Evolutionary conservation across 805 yeast species (phyloP).

Genomic region (Brettanomyces nanus): DNA sequence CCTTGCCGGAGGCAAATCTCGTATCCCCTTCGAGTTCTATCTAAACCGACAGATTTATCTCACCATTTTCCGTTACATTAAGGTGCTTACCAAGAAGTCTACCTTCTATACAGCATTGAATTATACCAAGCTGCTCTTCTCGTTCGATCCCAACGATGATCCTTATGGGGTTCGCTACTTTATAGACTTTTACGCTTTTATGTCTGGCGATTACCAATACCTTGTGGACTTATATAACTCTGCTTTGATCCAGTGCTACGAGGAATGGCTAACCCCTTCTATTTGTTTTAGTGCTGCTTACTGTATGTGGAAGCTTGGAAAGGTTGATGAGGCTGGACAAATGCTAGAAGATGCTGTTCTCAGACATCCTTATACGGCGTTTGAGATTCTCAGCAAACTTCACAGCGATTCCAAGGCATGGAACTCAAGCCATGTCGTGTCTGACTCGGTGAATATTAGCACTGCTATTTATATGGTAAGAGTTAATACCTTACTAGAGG

Average conservation of each 20-base stretch:
- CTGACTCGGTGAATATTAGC: conserved; percentile 31
- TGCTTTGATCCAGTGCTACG: conserved; percentile 47
- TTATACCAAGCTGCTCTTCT: conserved; percentile 61
- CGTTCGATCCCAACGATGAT: conserved; percentile 67
- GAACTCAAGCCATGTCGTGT: not conserved
- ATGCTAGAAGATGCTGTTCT: conserved; percentile 43
- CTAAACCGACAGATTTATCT: conserved; percentile 73
- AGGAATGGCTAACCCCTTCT: conserved; percentile 67
- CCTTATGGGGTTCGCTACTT: conserved; percentile 80
- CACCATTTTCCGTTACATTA: conserved; percentile 63
- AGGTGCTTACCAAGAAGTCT: conserved; percentile 65
- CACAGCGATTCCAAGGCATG: conserved; percentile 23
- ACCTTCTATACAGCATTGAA: conserved; percentile 70
- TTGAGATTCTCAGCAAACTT: conserved; percentile 38
- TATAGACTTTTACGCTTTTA: conserved; percentile 68
- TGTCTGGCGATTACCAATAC: conserved; percentile 57
- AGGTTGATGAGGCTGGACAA: conserved; percentile 33
- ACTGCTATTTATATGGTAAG: conserved; percentile 54
- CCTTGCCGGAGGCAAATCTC: conserved; percentile 47
- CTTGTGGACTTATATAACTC: conserved; percentile 50
- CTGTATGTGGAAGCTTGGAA: conserved; percentile 43
- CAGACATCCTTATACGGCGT: conserved; percentile 51
- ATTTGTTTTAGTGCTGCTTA: conserved; percentile 57
- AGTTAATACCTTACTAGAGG: conserved; percentile 47
- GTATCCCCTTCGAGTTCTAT: conserved; percentile 69